phyloP scores from a whole-genome alignment of 768 basidiomycete genomes.

The Boletus fagicola region DNA sequence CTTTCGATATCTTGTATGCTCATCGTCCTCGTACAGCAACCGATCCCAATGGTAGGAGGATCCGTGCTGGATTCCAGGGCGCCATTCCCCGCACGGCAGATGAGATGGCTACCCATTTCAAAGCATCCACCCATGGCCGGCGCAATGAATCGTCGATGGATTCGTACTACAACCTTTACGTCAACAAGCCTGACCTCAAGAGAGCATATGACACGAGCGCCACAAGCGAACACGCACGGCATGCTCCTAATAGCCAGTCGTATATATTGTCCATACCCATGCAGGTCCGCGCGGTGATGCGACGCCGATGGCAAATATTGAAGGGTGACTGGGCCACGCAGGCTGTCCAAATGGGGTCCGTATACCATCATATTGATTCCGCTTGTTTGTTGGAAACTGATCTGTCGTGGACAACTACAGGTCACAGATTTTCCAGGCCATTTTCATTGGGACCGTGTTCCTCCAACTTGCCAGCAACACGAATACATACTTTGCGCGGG shows the following conservation, averaged over 20 bases:
- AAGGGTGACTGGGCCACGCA: slow-evolving; percentile 39
- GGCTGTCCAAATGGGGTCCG: slow-evolving; percentile 36
- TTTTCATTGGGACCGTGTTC: slow-evolving; percentile 40
- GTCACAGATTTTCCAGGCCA: slow-evolving; percentile 25
- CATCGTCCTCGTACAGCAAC: slow-evolving; percentile 38
- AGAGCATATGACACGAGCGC: slow-evolving; percentile 48
- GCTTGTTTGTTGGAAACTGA: slow-evolving; percentile 1
- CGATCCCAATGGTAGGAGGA: slow-evolving; percentile 56
- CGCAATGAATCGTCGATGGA: slow-evolving; percentile 47
- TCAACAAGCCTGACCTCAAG: slow-evolving; percentile 43
- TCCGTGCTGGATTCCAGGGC: slow-evolving; percentile 39
- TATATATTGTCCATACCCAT: slow-evolving; percentile 46
- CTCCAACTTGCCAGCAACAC: slow-evolving; percentile 38
- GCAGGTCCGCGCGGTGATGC: slow-evolving; percentile 46
- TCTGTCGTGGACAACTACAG: slow-evolving; percentile 29
- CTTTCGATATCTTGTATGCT: background rate
- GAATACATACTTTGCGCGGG: slow-evolving; percentile 48
- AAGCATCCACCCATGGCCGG: slow-evolving; percentile 37
- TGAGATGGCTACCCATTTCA: slow-evolving; percentile 55
- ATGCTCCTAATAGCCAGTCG: slow-evolving; percentile 39
- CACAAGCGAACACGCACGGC: slow-evolving; percentile 48
- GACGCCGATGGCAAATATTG: slow-evolving; percentile 45
- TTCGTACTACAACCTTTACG: slow-evolving; percentile 43
- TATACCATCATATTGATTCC: slow-evolving; percentile 11
- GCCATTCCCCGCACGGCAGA: slow-evolving; percentile 51